Evolutionary conservation across 306 rosid genomes (phyloP), one percentile per base, ranked within the genome.

Genomic region (Ceratonia siliqua): DNA sequence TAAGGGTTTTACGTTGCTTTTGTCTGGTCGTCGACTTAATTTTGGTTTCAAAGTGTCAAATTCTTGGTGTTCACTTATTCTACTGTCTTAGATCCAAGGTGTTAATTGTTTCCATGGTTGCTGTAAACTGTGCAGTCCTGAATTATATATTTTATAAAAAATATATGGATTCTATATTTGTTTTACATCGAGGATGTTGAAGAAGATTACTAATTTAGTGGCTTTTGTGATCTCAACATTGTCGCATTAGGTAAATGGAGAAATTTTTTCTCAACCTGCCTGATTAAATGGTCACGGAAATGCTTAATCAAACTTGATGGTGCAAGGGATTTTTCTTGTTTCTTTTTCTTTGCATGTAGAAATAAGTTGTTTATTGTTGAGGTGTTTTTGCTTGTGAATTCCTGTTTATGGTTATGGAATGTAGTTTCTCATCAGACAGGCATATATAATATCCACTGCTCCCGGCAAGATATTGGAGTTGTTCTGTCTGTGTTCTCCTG

Each of bases 1-100:
- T 91, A 87, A 87, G 96, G 66, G 32, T 52, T 72, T 67, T 38
- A 20, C 9, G 52, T 59, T 61, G 22, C 22, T 11, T 52, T 35
- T 24, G 6, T 61, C 21, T n/a, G 48, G 27, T 80, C 41, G 43
- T 39, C 20, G 28, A 22, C 30, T 35, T 32, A n/a, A 48, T 52
- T 81, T 22, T 55, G 38, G 38, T 41, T 25, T 75, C 20, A 8
- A 64, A 35, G 42, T 35, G 53, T 32, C 53, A 32, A 58, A 35
- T 30, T 69, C 38, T 54, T 21, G 13, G 33, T 39, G 20, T 62
- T 78, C 56, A 54, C 79, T 80, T 59, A 43, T 42, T 58, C 39
- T 28, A 65, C 36, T 78, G 73, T 75, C 68, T 42, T 68, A 69
- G 85, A 85, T 82, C 84, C 84, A 43, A 45, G 56, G 24, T 54